Evolutionary conservation across 2,329 filamentous ascomycete genomes (phyloP).

Genomic region (Celoporthe dispersa): DNA sequence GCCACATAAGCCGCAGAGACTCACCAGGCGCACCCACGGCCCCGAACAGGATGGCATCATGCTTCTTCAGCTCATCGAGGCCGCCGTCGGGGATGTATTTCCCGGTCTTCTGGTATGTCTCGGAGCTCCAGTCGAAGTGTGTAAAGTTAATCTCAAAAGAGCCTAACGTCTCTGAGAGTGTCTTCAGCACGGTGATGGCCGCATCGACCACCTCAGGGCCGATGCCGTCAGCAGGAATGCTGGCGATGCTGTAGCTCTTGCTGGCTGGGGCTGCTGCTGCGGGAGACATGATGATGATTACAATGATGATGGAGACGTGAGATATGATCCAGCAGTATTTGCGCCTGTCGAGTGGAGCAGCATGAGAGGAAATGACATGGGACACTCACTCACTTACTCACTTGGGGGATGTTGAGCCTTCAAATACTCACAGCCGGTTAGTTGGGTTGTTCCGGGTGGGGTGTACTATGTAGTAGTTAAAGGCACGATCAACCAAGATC

Average conservation of each 20-base stretch:
- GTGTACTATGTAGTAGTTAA: neutral
- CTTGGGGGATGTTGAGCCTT: neutral
- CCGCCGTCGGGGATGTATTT: constrained; percentile 67
- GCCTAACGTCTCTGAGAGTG: constrained; percentile 53
- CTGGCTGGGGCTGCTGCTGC: constrained; percentile 19
- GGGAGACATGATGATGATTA: constrained; percentile 26
- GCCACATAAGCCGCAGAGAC: neutral
- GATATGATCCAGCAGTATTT: neutral
- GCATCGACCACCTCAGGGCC: constrained; percentile 66
- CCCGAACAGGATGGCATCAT: constrained; percentile 40
- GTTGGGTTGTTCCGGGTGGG: neutral
- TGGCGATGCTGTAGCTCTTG: constrained; percentile 53
- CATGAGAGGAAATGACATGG: neutral
- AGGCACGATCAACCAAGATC: neutral
- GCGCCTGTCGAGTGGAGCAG: neutral
- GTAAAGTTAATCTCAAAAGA: constrained; percentile 65
- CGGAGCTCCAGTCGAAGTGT: constrained; percentile 70
- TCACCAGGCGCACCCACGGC: constrained; percentile 38
- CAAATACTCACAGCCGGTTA: constrained; percentile 12
- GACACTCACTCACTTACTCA: neutral
- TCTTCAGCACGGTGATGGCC: constrained; percentile 63
- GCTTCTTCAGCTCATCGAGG: constrained; percentile 52
- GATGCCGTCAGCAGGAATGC: constrained; percentile 68
- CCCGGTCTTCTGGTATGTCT: constrained; percentile 67
- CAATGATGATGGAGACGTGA: constrained; percentile 1